phyloP scores from a whole-genome alignment of 495 filamentous ascomycete species.

The Mycothermus thermophilus region DNA sequence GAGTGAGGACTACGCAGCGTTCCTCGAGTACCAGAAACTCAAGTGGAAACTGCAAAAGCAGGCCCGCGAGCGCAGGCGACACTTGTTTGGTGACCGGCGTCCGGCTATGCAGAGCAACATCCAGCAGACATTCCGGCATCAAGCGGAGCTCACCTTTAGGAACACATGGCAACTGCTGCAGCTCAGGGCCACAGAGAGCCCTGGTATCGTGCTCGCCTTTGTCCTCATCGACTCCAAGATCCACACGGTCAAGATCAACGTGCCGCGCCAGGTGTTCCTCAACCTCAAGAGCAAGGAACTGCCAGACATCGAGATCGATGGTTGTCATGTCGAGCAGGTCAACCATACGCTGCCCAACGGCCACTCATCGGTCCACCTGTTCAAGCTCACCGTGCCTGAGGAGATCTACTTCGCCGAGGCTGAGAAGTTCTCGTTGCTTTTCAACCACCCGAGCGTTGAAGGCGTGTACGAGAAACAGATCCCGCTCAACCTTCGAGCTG shows the following conservation, averaged over 20 bases:
- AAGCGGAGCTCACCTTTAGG: slow-evolving; percentile 75
- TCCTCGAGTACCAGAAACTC: slow-evolving; percentile 90
- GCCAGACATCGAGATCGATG: slow-evolving; percentile 78
- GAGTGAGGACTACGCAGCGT: slow-evolving; percentile 74
- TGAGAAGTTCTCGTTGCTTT: slow-evolving; percentile 64
- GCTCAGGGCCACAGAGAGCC: slow-evolving; percentile 60
- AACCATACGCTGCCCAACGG: slow-evolving; percentile 88
- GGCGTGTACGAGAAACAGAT: slow-evolving; percentile 93
- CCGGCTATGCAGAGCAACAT: slow-evolving; percentile 58
- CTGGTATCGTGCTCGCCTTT: slow-evolving; percentile 77
- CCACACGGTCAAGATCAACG: slow-evolving; percentile 74
- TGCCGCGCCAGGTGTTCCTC: slow-evolving; percentile 77
- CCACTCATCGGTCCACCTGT: slow-evolving; percentile 83
- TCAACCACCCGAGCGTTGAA: slow-evolving; percentile 88
- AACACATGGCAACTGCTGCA: slow-evolving; percentile 93
- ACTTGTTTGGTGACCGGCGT: slow-evolving; percentile 79
- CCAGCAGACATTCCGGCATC: slow-evolving; percentile 76
- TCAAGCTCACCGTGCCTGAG: slow-evolving; percentile 83
- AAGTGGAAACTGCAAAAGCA: slow-evolving; percentile 99
- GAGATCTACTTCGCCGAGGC: slow-evolving; percentile 72
- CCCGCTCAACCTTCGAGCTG: slow-evolving; percentile 65
- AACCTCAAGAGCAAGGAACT: slow-evolving; percentile 78
- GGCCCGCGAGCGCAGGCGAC: slow-evolving; percentile 70
- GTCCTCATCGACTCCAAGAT: slow-evolving; percentile 89
- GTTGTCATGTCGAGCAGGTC: slow-evolving; percentile 80